phyloP scores from a whole-genome alignment of 2,329 filamentous ascomycete genomes.

The Salinomyces thailandicus region DNA sequence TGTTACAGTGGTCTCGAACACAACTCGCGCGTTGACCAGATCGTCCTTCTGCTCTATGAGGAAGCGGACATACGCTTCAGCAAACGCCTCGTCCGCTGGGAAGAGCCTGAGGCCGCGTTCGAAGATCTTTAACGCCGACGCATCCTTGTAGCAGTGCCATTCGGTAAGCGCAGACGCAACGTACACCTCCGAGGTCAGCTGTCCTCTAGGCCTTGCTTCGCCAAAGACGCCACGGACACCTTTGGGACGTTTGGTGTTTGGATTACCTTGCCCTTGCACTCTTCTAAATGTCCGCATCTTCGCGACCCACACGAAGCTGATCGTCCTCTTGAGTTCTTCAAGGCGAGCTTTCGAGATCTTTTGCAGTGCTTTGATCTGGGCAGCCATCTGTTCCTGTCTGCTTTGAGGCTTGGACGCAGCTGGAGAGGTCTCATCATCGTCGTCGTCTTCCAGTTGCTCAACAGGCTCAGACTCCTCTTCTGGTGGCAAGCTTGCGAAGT shows the following conservation, averaged over 20 bases:
- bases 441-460: constrained; percentile 37
- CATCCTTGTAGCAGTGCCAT: constrained; percentile 90
- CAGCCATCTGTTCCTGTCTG: constrained; percentile 42
- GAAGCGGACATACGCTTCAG: constrained; percentile 92
- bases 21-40: constrained; percentile 78
- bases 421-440: constrained; percentile 38
- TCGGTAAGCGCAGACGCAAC: constrained; percentile 88
- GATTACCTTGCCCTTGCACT: constrained; percentile 68
- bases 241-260: constrained; percentile 39
- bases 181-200: constrained; percentile 89
- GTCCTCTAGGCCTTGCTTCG: constrained; percentile 76
- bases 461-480: constrained; percentile 28
- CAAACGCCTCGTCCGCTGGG: constrained; percentile 85
- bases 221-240: constrained; percentile 83
- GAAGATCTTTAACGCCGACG: constrained; percentile 87
- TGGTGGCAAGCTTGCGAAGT: constrained; percentile 37
- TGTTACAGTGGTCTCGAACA: constrained; percentile 89
- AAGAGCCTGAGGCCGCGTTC: constrained; percentile 90
- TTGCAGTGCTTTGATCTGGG: constrained; percentile 47
- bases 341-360: constrained; percentile 63
- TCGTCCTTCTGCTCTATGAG: constrained; percentile 79
- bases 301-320: constrained; percentile 91
- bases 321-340: constrained; percentile 66
- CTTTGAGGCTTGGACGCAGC: constrained; percentile 36
- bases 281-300: constrained; percentile 89